Base-by-base conservation (phyloP, 306 rosid genomes). In the Notholithocarpus densiflorus region DNA sequence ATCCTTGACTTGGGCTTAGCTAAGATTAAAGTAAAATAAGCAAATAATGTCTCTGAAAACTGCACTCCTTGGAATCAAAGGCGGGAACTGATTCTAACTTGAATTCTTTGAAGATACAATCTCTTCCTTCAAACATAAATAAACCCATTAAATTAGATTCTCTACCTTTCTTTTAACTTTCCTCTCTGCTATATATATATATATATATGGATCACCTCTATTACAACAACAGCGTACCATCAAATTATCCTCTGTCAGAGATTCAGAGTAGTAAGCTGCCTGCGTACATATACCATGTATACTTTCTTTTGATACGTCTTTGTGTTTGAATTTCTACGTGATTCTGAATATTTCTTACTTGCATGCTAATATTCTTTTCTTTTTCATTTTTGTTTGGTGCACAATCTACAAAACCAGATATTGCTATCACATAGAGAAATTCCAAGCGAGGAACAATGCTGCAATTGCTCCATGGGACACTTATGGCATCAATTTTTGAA, bases 391-490 rank as follows among this genome's bases (percentile, higher is more conserved):
- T 24, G 68, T 13, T 14, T 26, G 27, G 11, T 31, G 27, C 43
- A 6, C 43, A 37, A 37, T 37, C 43, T 20, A 21, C 26, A 21
- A 7, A 57, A n/a, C 1, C 5, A 59, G 65, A 23, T 59, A 59
- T 31, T 31, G 9, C 23, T 17, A 23, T 26, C 17, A 34, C 27
- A 34, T 20, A 54, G 21, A 61, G 57, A 21, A 11, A 11, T 37
- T 57, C 24, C 24, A 60, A 61, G 40, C 43, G 37, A 2, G 20
- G 48, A 23, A 56, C 82, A 70, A 89, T 89, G 97, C 84, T 75
- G 52, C 83, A 71, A 3, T 77, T 91, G 86, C 87, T 95, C 24
- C 97, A 94, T 5, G 97, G 95, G 77, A 88, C 74, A 72, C 97
- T 92, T 81, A 27, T 15, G 1, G 92, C 88, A 2, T 71, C 87